Evolutionary conservation across 2,329 filamentous ascomycete species (phyloP), one percentile per base, ranked within the genome.

Genomic region (Botryosphaeria dothidea): DNA sequence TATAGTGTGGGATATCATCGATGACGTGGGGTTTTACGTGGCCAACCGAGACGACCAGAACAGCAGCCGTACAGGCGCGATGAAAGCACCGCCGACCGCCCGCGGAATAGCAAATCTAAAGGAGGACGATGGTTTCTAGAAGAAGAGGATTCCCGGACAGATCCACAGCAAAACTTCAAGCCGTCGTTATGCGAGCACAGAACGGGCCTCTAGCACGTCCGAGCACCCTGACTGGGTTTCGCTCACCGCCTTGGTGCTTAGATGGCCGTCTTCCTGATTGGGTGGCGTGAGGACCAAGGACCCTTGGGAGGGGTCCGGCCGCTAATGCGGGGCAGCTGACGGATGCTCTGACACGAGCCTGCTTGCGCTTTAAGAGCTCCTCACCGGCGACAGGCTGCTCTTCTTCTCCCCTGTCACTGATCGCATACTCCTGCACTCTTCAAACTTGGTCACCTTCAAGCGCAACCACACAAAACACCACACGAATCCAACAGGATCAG

Each of bases 1-100:
- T 72, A 84, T 97, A 25, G 86, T 97, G 31, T 97, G 93, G 75
- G 95, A 99, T 77, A 86, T 99, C 62, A 84, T 98, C 34, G 95
- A 99, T 73, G 95, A 99, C 79, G 91, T 96, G 56, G 93, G 96
- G 80, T 95, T 92, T 79, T 96, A 88, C 89, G 84, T 89, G 76
- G 87, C 91, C 73, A 91, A 92, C 68, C 82, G 80, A 6, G 63
- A 65, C 11, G 54, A 65, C 34, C 34, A 43, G 54, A 65, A 60
- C 23, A 45, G 46, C 27, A 45, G 63, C 11, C 31, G 46, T 13
- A 61, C 34, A 19, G 63, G 63, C 3, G 71, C 70, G 7, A 73
- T 73, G 34, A 76, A 74, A 57, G 71, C 75, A 3, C 75, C 75
- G n/a, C 75, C 75, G 15, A 71, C 71, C 38, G 76, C 76, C 15